Percentiles rank a stretch among this genome's conserved stretches.
Evolutionary conservation across 345 rosid genomes (phyloP).

Genomic region (Laguncularia racemosa): DNA sequence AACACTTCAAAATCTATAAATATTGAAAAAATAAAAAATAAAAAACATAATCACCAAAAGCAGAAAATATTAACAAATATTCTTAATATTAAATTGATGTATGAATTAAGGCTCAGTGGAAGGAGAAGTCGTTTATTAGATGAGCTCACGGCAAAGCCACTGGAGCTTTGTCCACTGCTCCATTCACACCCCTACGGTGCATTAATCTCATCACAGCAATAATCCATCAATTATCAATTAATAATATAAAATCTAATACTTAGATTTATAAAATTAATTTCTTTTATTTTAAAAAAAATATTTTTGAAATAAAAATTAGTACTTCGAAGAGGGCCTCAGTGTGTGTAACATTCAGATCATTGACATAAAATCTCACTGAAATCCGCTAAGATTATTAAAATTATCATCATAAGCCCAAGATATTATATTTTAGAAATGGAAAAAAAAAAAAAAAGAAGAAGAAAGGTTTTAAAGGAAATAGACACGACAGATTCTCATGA

Average conservation of each 20-base stretch:
- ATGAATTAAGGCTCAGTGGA: constrained; percentile 72
- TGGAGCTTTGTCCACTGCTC: constrained; percentile 66
- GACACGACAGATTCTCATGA: background rate
- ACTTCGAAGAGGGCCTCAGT: constrained; percentile 54
- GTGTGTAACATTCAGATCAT: constrained; percentile 99
- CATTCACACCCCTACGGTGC: constrained; percentile 48
- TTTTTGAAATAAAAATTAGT: too few species aligned
- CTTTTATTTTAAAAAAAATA: background rate
- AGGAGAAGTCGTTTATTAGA: constrained; percentile 83
- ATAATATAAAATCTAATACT: background rate
- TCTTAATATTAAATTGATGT: too few species aligned
- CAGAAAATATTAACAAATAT: background rate
- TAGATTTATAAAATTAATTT: background rate
- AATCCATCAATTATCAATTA: background rate
- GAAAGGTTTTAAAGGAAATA: background rate
- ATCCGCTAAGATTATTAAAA: constrained; percentile 86
- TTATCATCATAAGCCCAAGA: constrained; percentile 75
- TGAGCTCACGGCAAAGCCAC: constrained; percentile 74
- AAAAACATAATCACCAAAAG: background rate
- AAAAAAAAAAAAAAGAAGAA: too few species aligned
- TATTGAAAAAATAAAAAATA: background rate
- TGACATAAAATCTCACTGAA: constrained; percentile 81
- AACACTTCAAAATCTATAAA: too few species aligned
- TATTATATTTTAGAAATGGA: background rate
- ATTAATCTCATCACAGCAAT: constrained; percentile 63